Evolutionary conservation across 768 basidiomycete species (phyloP), one percentile per base, ranked within the genome.

Genomic region (Leccinum longicurvipes): DNA sequence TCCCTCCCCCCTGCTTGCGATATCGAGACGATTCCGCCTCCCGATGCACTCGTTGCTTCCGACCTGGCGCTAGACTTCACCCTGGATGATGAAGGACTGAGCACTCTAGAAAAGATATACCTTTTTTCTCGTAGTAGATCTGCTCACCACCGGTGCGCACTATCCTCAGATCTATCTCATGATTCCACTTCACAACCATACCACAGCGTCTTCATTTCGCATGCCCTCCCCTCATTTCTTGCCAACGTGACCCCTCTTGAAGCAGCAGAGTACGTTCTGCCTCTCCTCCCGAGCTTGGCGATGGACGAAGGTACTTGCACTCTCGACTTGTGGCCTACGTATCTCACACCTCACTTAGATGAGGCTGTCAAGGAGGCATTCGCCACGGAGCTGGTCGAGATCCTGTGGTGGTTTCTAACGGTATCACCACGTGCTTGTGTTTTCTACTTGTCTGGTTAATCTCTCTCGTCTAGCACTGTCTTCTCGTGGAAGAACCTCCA

Each of bases 351-450:
- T 60, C 32, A 47, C 56, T 31, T 64, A 92, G 93, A 96, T 57
- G 93, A 96, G 65, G 70, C 79, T 45, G 92, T 97, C 51, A 91
- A 90, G 68, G 93, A 95, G 70, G 90, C 91, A 6, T 83, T 97
- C 23, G 86, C 91, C 1, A 79, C 83, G 2, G 86, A 91, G 60
- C 76, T 98, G 10, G 84, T 91, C 34, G 75, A 81, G 49, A 82
- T 96, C 61, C 82, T 97, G 47, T 97, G 93, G 93, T 96, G 92
- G 86, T 98, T 96, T 73, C 85, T 91, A 63, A 83, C 86, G 53
- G 85, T 84, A 60, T 54, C 69, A 60, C 34, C 28, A 51, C 54
- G 14, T n/a, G 39, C 46, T 53, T 45, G 15, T 50, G 10, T 31
- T 47, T n/a, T 27, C 25, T 36, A 12, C 49, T 21, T 23, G 56